phyloP scores from a whole-genome alignment of 208 protist genomes.

The Trypanosoma boissoni region DNA sequence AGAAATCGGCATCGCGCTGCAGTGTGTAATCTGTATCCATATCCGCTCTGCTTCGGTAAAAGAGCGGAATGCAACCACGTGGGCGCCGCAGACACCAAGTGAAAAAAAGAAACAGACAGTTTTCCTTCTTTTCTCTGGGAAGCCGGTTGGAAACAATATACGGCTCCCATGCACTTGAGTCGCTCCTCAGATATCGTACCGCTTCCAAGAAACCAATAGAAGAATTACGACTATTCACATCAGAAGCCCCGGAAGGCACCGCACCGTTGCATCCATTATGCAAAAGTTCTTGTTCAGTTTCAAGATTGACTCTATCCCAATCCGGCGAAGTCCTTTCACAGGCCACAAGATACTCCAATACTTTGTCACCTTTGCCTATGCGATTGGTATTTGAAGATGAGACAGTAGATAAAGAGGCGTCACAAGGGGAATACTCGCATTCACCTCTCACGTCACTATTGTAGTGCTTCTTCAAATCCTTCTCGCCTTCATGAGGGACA shows the following conservation, averaged over 20 bases:
- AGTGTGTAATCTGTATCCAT: conserved; percentile 3
- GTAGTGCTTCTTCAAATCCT: neutral
- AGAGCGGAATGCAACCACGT: neutral
- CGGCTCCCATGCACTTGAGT: conserved; percentile 22
- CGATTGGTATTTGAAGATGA: neutral
- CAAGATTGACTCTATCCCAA: conserved; percentile 22
- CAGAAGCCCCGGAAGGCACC: neutral
- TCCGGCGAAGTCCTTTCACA: conserved; percentile 1
- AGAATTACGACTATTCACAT: neutral
- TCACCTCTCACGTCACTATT: neutral
- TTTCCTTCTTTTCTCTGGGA: neutral
- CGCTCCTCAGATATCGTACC: conserved; percentile 14
- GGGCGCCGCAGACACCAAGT: neutral
- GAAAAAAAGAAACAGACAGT: conserved; percentile 1
- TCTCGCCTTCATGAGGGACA: too few relatives aligned
- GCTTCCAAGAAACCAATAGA: conserved; percentile 20
- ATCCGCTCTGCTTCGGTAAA: neutral
- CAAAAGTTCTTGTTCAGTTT: neutral
- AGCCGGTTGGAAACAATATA: conserved; percentile 5
- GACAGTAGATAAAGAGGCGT: neutral
- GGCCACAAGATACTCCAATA: neutral
- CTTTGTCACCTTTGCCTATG: neutral
- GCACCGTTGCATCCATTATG: neutral
- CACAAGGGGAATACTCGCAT: neutral
- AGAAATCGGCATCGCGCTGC: conserved; percentile 24